A percentile compares a stretch with the other conserved stretches of the same genome.
These are phyloP conservation scores for Lachnellula hyalina DNA, from an alignment of 2,329 filamentous ascomycete genomes.

Conservation along the genomic window DNA sequence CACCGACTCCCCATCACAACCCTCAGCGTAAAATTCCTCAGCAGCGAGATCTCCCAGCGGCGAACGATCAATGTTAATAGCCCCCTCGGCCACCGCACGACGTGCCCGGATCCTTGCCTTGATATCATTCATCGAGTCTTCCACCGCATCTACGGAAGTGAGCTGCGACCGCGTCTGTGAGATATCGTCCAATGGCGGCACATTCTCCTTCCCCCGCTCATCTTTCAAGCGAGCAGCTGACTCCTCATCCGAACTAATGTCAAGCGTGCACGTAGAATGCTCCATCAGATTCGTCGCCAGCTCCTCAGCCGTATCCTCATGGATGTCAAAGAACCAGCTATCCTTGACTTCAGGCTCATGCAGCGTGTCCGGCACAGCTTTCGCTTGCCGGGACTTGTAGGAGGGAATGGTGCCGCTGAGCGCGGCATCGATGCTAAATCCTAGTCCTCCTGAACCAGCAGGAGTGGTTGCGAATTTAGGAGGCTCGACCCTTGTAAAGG, in stretches of 20 bases:
- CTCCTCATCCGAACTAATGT: constrained; percentile 87
- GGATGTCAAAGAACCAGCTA: constrained; percentile 88
- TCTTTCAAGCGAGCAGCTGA: constrained; percentile 48
- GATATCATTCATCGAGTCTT: constrained; percentile 28
- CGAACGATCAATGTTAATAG: constrained; percentile 58
- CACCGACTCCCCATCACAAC: constrained; percentile 57
- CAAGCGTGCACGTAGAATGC: constrained; percentile 79
- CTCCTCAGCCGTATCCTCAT: constrained; percentile 86
- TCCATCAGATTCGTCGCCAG: constrained; percentile 90
- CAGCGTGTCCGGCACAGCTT: constrained; percentile 26
- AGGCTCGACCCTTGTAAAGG: constrained; percentile 65
- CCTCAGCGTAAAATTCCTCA: constrained; percentile 62
- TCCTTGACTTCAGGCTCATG: constrained; percentile 49
- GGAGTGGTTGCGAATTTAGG: constrained; percentile 51
- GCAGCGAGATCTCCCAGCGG: constrained; percentile 64
- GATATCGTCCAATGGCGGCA: constrained; percentile 66
- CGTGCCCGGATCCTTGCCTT: constrained; percentile 28
- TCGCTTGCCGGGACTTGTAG: constrained; percentile 45
- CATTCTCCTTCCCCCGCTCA: constrained; percentile 83
- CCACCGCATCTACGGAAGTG: constrained; percentile 14
- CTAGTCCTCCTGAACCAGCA: constrained; percentile 41
- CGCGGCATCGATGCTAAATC: constrained; percentile 81
- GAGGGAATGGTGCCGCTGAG: constrained; percentile 68
- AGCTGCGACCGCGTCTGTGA: constrained; percentile 45
- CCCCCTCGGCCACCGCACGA: constrained; percentile 44